phyloP scores from a whole-genome alignment of 805 yeast genomes.

The Candida koratica region DNA sequence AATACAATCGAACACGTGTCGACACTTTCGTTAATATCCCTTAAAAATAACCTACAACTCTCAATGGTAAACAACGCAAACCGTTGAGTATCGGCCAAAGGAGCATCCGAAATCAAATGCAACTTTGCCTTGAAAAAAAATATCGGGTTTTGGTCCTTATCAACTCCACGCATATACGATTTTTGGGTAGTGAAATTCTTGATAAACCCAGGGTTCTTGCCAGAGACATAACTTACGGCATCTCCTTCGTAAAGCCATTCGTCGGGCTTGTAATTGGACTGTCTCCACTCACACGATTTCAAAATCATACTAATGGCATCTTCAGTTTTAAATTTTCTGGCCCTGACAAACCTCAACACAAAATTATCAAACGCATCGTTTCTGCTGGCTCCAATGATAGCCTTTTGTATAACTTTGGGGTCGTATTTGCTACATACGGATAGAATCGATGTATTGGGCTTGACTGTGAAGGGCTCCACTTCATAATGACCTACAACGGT shows the following conservation, averaged over 20 bases:
- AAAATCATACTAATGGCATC: slow-evolving; percentile 67
- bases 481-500: slow-evolving; percentile 5
- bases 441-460: slow-evolving; percentile 37
- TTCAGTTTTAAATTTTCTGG: slow-evolving; percentile 79
- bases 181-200: slow-evolving; percentile 62
- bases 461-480: slow-evolving; percentile 13
- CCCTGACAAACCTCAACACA: slow-evolving; percentile 72
- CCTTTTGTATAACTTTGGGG: slow-evolving; percentile 45
- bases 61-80: slow-evolving; percentile 79
- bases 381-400: slow-evolving; percentile 45
- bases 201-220: slow-evolving; percentile 42
- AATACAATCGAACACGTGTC: slow-evolving; percentile 69
- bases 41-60: slow-evolving; percentile 66
- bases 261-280: slow-evolving; percentile 56
- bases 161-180: slow-evolving; percentile 71
- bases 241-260: slow-evolving; percentile 70
- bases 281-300: slow-evolving; percentile 75
- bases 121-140: slow-evolving; percentile 75
- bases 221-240: slow-evolving; percentile 46
- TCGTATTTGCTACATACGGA: slow-evolving; percentile 49
- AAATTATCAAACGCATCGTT: slow-evolving; percentile 80
- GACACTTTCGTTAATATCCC: slow-evolving; percentile 54
- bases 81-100: slow-evolving; percentile 66
- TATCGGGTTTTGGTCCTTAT: slow-evolving; percentile 70
- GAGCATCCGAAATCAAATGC: slow-evolving; percentile 54